Conservation (phyloP, 2,329 filamentous ascomycete genomes). For the Sphaceloma murrayae region DNA sequence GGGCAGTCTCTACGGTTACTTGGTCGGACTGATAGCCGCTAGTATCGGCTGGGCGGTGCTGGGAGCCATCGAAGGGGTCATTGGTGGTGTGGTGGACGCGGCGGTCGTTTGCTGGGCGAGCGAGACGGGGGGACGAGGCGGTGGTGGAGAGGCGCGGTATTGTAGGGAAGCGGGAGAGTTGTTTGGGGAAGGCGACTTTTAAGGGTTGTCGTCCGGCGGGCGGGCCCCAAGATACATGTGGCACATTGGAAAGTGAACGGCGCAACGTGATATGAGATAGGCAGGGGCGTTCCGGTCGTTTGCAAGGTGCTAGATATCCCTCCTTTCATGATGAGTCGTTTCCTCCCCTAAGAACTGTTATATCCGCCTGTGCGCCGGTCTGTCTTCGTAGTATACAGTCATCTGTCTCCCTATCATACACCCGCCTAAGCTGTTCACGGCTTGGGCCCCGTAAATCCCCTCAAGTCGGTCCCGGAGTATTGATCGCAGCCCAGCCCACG, state of each 20-base stretch:
- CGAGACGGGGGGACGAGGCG: constrained; percentile 60
- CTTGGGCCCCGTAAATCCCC: too few relatives aligned
- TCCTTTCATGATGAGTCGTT: not conserved
- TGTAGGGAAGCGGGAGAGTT: constrained; percentile 85
- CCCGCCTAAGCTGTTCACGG: too few relatives aligned
- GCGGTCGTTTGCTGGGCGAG: constrained; percentile 92
- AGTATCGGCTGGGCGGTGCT: constrained; percentile 93
- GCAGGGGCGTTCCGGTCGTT: not conserved
- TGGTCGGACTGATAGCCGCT: constrained; percentile 83
- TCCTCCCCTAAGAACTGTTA: not conserved
- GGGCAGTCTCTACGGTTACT: constrained; percentile 87
- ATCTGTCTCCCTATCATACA: too few relatives aligned
- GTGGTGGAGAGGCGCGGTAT: constrained; percentile 58
- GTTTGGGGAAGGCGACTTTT: constrained; percentile 54
- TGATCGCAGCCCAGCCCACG: not conserved
- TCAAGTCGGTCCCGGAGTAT: too few relatives aligned
- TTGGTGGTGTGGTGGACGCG: constrained; percentile 31
- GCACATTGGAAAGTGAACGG: not conserved
- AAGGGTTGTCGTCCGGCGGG: not conserved
- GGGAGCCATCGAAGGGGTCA: constrained; percentile 33
- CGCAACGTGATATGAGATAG: not conserved
- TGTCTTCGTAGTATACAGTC: too few relatives aligned
- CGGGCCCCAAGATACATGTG: not conserved
- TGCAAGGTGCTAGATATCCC: constrained; percentile 13
- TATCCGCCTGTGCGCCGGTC: too few relatives aligned